Conservation (phyloP, 2,329 filamentous ascomycete species). For the Penicillium concentricum region DNA sequence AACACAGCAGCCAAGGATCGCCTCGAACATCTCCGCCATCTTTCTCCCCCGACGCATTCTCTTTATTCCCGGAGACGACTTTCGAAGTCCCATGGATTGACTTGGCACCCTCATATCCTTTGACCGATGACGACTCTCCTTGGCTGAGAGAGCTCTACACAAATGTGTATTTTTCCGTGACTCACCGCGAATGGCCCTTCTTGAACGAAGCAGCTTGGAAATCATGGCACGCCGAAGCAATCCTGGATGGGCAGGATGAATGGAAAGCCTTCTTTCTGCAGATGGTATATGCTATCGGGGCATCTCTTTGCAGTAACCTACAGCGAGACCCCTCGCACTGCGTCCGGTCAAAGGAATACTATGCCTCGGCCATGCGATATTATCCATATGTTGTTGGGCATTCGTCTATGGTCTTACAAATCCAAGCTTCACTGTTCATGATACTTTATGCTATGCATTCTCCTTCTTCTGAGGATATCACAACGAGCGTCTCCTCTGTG, state of each 20-base stretch:
- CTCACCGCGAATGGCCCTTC: constrained; percentile 30
- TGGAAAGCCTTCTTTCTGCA: constrained; percentile 28
- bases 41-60: constrained; percentile 10
- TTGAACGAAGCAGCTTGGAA: constrained; percentile 24
- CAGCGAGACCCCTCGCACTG: constrained; percentile 23
- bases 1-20: neutral
- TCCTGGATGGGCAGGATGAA: constrained; percentile 13
- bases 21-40: neutral
- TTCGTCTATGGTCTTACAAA: constrained; percentile 26
- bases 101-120: constrained; percentile 6
- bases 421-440: constrained; percentile 29
- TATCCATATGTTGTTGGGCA: constrained; percentile 29
- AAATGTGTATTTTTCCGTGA: constrained; percentile 27
- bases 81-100: constrained; percentile 20
- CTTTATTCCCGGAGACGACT: constrained; percentile 8
- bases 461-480: constrained; percentile 28
- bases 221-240: constrained; percentile 21
- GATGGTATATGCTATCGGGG: constrained; percentile 31
- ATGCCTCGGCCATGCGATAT: constrained; percentile 24
- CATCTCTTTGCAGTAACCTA: constrained; percentile 24
- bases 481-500: constrained; percentile 26
- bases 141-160: constrained; percentile 28
- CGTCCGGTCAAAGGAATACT: constrained; percentile 23
- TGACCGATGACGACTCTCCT: constrained; percentile 10
- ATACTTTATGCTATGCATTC: constrained; percentile 29